Conservation (phyloP, 805 yeast species). For the Maudiozyma serrabonitensis region DNA sequence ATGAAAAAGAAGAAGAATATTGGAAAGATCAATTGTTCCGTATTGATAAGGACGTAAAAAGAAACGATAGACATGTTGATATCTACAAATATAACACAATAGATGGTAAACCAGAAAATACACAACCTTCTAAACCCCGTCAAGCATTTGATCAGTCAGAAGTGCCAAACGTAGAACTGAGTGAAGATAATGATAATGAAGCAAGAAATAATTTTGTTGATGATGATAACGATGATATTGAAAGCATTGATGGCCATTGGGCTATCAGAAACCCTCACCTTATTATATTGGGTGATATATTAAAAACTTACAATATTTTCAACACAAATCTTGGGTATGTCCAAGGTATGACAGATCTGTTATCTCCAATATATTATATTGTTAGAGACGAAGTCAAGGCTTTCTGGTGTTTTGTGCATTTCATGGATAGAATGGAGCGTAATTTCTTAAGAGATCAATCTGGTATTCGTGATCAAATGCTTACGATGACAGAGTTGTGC, state of each 20-base stretch:
- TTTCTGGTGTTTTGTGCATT: constrained; percentile 80
- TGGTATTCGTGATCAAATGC: constrained; percentile 87
- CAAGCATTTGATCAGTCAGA: not conserved
- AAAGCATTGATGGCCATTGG: constrained; percentile 32
- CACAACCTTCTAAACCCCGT: not conserved
- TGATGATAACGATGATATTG: constrained; percentile 28
- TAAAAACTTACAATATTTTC: constrained; percentile 77
- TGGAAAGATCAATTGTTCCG: constrained; percentile 87
- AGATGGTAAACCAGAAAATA: constrained; percentile 34
- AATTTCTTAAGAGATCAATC: constrained; percentile 85
- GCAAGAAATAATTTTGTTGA: constrained; percentile 26
- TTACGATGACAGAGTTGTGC: constrained; percentile 71
- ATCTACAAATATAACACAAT: constrained; percentile 39
- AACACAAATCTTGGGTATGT: constrained; percentile 85
- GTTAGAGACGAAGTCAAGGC: constrained; percentile 64
- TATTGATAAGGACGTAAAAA: constrained; percentile 85
- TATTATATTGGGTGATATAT: constrained; percentile 59
- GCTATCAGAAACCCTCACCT: constrained; percentile 71
- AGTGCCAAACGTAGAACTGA: constrained; percentile 8
- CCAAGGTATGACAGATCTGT: constrained; percentile 94
- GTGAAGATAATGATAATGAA: constrained; percentile 18
- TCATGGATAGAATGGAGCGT: constrained; percentile 93
- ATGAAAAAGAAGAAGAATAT: constrained; percentile 41
- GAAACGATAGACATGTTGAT: constrained; percentile 76
- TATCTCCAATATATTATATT: constrained; percentile 71